phyloP scores from a whole-genome alignment of 2,329 filamentous ascomycete genomes.

The Metarhizium robertsii region DNA sequence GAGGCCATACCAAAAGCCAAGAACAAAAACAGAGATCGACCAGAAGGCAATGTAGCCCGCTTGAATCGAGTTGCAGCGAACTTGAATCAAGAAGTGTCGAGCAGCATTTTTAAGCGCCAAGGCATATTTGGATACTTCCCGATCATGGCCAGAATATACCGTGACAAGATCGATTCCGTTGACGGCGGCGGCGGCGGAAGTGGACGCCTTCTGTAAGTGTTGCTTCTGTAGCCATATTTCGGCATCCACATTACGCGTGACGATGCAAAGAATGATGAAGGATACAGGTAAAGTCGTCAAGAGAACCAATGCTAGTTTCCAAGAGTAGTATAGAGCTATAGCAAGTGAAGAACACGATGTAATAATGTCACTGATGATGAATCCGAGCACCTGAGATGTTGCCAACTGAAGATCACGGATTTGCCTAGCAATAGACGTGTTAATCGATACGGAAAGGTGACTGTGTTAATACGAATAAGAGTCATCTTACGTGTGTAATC shows the following conservation, averaged over 20 bases:
- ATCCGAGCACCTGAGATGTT: constrained; percentile 70
- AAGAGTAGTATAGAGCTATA: constrained; percentile 71
- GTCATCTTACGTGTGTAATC: constrained; percentile 59
- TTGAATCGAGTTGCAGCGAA: constrained; percentile 60
- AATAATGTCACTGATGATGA: constrained; percentile 54
- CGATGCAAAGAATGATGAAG: constrained; percentile 45
- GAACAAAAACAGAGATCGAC: constrained; percentile 69
- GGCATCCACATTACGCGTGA: constrained; percentile 52
- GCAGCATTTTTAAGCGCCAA: constrained; percentile 48
- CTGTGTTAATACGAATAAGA: background rate
- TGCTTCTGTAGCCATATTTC: constrained; percentile 61
- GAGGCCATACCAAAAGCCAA: constrained; percentile 84
- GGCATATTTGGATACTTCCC: constrained; percentile 60
- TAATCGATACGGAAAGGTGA: too few relatives aligned
- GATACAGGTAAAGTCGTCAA: constrained; percentile 65
- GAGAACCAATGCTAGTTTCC: constrained; percentile 74
- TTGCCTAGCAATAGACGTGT: constrained; percentile 44
- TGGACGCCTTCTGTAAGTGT: constrained; percentile 61
- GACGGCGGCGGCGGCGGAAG: constrained; percentile 60
- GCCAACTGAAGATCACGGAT: constrained; percentile 73
- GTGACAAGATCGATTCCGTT: constrained; percentile 78
- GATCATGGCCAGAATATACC: constrained; percentile 65
- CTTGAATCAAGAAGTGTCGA: constrained; percentile 56
- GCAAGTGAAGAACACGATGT: constrained; percentile 55
- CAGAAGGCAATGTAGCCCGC: constrained; percentile 66